Evolutionary conservation across 352 stramenopile genomes (phyloP), one percentile per base, ranked within the genome.

Genomic region (Phytophthora sansomeana): DNA sequence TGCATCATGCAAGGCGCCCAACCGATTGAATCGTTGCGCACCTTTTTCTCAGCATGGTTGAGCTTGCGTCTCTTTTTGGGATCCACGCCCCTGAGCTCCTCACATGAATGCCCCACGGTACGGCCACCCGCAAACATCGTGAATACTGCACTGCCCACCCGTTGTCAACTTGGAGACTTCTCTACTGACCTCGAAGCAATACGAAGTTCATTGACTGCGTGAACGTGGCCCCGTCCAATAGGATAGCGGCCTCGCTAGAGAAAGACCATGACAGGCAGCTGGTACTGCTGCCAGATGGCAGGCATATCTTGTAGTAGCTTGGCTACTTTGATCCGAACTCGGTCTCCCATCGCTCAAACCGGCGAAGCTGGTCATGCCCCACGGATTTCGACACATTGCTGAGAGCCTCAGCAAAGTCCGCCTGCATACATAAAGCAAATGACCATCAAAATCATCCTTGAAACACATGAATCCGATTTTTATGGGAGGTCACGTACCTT

Each of bases 341-440:
- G 46, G 89, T 58, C 58, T 94, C 83, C 84, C 85, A 95, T 58
- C 90, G 78, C 38, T 79, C 63, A 26, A 94, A 95, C 3, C 83
- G 80, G 55, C 86, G 78, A 32, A 95, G 73, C 61, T 95, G 84
- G 32, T 94, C 81, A 42, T 78, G 78, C 0, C 85, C 81, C 5
- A 95, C 87, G 2, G 87, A 95, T 78, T 93, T 93, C 49, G 77
- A 93, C 29, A 95, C 87, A 28, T 95, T 95, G 51, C 75, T 73
- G 3, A 93, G 69, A 10, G 87, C 87, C 21, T 75, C 84, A 39
- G 89, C 63, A 69, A 95, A 94, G 49, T 78, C 67, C 5, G 55
- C 66, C 71, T 78, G 33, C 32, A 58, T 14, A 19, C 5, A 44
- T 24, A 6, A 32, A 41, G 28, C 5, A 35, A 36, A 4, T 38